Evolutionary conservation across 2,329 filamentous ascomycete species (phyloP).

Genomic region (Graphium sp.): DNA sequence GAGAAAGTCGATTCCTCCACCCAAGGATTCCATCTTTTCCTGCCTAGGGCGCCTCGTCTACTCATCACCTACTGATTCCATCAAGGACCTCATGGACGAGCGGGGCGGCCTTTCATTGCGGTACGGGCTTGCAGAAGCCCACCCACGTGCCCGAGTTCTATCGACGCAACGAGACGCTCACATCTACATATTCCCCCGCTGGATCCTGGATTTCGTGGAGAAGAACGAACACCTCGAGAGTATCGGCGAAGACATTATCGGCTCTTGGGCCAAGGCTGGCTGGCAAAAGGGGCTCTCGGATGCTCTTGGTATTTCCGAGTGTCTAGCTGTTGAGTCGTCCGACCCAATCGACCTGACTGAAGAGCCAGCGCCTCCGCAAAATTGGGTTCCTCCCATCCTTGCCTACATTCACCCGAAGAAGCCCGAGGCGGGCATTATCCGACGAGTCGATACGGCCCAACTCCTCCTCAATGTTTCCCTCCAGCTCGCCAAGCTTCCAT

Average conservation of each 20-base stretch:
- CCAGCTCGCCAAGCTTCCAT: conserved; percentile 70
- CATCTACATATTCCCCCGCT: conserved; percentile 84
- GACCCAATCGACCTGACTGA: conserved; percentile 1
- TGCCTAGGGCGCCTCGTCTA: conserved; percentile 66
- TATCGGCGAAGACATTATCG: conserved; percentile 78
- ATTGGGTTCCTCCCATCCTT: conserved; percentile 51
- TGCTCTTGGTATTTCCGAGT: conserved; percentile 41
- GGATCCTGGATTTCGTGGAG: conserved; percentile 73
- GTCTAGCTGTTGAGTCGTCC: conserved; percentile 5
- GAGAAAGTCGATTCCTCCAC: conserved; percentile 30
- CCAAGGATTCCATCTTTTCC: conserved; percentile 45
- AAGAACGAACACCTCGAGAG: conserved; percentile 71
- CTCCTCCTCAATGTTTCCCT: conserved; percentile 71
- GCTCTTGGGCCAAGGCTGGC: conserved; percentile 87
- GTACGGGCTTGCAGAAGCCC: conserved; percentile 56
- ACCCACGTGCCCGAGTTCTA: conserved; percentile 63
- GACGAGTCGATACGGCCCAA: conserved; percentile 75
- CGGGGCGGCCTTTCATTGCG: conserved; percentile 59
- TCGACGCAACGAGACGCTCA: conserved; percentile 81
- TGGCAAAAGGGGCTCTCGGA: conserved; percentile 73
- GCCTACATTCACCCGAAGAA: conserved; percentile 61
- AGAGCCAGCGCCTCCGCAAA: conserved; percentile 10
- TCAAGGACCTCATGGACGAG: conserved; percentile 69
- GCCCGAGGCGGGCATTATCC: conserved; percentile 45
- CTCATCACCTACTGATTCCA: conserved; percentile 72